Conservation (phyloP, 441 rosid species). For the Bruguiera hainesii region DNA sequence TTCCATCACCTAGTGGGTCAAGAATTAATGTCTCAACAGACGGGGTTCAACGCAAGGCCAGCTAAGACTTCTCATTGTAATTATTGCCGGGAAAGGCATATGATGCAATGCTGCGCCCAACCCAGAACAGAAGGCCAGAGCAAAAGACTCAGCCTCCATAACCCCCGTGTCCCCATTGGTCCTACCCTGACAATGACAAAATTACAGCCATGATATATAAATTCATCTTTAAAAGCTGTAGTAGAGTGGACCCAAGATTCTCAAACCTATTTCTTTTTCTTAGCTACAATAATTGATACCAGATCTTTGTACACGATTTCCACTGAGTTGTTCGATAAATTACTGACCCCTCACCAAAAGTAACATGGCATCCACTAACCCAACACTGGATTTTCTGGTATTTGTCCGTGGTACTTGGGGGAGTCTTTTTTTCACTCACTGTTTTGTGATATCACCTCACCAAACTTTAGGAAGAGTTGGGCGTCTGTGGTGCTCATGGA, state of each 20-base stretch:
- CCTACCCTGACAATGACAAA: constrained; percentile 17
- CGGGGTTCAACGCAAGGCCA: not conserved
- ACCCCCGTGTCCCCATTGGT: constrained; percentile 6
- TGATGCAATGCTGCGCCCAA: constrained; percentile 21
- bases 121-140: constrained; percentile 5
- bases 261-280: not conserved
- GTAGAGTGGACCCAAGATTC: not conserved
- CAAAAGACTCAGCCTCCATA: constrained; percentile 9
- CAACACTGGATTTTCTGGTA: too few species aligned
- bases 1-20: not conserved
- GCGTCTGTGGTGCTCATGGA: constrained; percentile 96
- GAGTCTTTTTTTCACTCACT: constrained; percentile 16
- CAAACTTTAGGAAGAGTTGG: constrained; percentile 84
- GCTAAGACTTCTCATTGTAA: constrained; percentile 21
- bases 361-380: not conserved
- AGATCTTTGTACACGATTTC: constrained; percentile 29
- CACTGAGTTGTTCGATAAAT: not conserved
- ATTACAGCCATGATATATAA: constrained; percentile 15
- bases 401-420: not conserved
- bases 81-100: constrained; percentile 30
- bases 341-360: not conserved
- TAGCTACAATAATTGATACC: constrained; percentile 30
- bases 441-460: constrained; percentile 82
- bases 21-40: not conserved
- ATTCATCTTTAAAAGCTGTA: constrained; percentile 15